Base-by-base conservation (phyloP, 352 stramenopile species). In the Plasmopara muralis region DNA sequence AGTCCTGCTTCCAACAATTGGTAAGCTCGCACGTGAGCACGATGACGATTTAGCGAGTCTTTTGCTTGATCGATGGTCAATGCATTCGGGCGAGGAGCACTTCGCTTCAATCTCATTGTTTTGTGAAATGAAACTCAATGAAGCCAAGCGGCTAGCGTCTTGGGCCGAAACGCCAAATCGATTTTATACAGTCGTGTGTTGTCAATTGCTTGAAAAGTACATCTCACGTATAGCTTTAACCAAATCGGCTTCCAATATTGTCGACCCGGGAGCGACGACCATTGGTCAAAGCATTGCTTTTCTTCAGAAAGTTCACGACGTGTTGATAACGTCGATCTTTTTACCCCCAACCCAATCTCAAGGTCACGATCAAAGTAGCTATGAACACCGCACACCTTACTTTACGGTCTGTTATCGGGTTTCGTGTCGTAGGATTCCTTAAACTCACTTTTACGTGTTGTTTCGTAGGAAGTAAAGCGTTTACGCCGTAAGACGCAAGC, bases 81-180 rank as follows among this genome's bases (percentile, higher is more conserved):
- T 82, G 1, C 57, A 86, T 47, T 48, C 64, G 1, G 72, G 72
- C 10, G 76, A 89, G 47, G 43, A 72, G 14, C 49, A 63, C 8
- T 89, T 86, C 48, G 50, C 72, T 31, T 89, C 78, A 8, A 70
- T 83, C 38, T 79, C 76, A 12, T 66, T 87, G 29, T 89, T 86
- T 48, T 89, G 76, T 29, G 73, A 92, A 57, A 75, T 87, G 64
- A 92, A 92, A 47, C 66, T 89, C 18, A 83, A 72, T 42, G 81
- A 92, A 55, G 81, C 77, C 16, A 72, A 83, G 66, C 63, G 76
- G 31, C 89, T 89, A 77, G 74, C 74, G 9, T 78, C 75, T 2
- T 85, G 77, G 65, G 62, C 87, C n/a, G 70, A 86, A 47, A 45
- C 70, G 9, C 78, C 81, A 28, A 92, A 89, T 53, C 71, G 74